Base-by-base conservation (phyloP, 75 land plant genomes). In the Picea sitchensis region DNA sequence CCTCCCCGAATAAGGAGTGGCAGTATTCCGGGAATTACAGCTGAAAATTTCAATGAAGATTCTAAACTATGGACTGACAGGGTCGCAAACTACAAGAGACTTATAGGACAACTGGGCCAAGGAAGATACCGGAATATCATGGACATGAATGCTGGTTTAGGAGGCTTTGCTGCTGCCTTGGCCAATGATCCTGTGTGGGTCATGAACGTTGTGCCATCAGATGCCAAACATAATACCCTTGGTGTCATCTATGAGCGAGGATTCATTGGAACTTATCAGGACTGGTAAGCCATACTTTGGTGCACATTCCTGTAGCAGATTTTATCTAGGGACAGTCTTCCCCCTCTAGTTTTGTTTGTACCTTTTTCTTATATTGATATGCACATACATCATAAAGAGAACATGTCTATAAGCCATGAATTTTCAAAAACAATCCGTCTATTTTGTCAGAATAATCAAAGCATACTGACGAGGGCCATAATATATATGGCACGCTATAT, bases 1-100 rank as follows among this genome's bases (percentile, higher is more conserved):
- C 94, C 94, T 5, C 88, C 94, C 3, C 83, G 94, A 71, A 92
- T 92, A n/a, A 41, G 75, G 15, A 82, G 85, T 59, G 92, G 92
- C 15, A 81, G 81, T 67, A 32, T 88, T 54, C 78, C 87, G 32
- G 81, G 83, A 14, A 60, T 85, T 31, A 90, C 84, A 0, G 83
- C 69, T n/a, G 82, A 92, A 79, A 77, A 44, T 1, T 92, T 82
- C 74, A 73, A 69, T 13, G 75, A 76, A 51, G 90, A 92, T 62
- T 77, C 84, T 11, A 58, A 86, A 59, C 65, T 75, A 61, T 92
- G 92, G 86, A 78, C 67, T 58, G 80, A 67, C 51, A 83, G 76
- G 77, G 78, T 76, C 23, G 69, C 59, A 74, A 73, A 80, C 80
- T 91, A 92, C 82, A 86, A 77, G 21, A 54, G 9, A 54, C 63